Conservation (phyloP, 805 yeast genomes). For the Wickerhamiella siamensis region DNA sequence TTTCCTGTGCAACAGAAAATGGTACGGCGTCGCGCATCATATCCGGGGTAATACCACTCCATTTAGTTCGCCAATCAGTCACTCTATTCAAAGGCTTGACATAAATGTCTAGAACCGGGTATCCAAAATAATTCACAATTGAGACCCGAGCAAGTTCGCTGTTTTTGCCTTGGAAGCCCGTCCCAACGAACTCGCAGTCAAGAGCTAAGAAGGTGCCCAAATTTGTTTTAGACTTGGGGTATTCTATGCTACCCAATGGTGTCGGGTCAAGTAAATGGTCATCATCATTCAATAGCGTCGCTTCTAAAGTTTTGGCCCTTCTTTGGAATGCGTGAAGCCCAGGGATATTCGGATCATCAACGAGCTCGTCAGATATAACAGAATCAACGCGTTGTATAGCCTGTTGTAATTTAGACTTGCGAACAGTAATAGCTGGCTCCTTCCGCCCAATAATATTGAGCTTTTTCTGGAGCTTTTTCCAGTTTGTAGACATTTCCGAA, state of each 20-base stretch:
- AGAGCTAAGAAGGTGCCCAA: slow-evolving; percentile 67
- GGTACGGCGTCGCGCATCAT: slow-evolving; percentile 55
- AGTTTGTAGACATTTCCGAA: slow-evolving; percentile 7
- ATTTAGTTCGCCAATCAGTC: slow-evolving; percentile 88
- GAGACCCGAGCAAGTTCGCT: slow-evolving; percentile 79
- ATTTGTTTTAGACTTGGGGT: slow-evolving; percentile 11
- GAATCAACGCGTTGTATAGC: not conserved
- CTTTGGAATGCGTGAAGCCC: not conserved
- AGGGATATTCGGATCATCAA: not conserved
- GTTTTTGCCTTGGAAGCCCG: slow-evolving; percentile 51
- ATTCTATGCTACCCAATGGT: not conserved
- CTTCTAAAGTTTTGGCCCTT: not conserved
- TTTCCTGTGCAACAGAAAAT: slow-evolving; percentile 51
- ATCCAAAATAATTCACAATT: slow-evolving; percentile 70
- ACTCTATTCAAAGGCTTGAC: slow-evolving; percentile 65
- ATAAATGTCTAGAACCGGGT: slow-evolving; percentile 51
- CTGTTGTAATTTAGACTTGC: not conserved
- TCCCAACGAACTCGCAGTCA: slow-evolving; percentile 92
- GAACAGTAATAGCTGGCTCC: not conserved
- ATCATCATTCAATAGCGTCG: not conserved
- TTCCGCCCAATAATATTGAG: not conserved
- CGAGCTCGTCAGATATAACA: not conserved
- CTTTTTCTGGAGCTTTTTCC: slow-evolving; percentile 11
- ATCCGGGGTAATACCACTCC: slow-evolving; percentile 65
- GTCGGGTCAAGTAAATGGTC: not conserved